Base-by-base conservation (phyloP, 768 basidiomycete genomes). In the Pulveroboletus sp. region DNA sequence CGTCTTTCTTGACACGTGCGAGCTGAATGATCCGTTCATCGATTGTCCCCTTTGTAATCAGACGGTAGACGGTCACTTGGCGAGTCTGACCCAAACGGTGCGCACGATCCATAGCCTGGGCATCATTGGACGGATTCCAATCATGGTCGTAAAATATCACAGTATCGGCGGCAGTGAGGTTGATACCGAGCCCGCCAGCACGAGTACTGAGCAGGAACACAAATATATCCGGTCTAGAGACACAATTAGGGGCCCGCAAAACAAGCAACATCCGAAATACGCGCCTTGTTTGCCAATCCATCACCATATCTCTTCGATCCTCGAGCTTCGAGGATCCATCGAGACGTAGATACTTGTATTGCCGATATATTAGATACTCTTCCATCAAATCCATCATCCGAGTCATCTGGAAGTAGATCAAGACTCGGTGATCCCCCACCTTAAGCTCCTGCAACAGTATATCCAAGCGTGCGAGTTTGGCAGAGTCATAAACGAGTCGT, bases 401-500 rank as follows among this genome's bases (percentile, higher is more conserved):
- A 11, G 95, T 98, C 96, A 99, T 99, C 69, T 99, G 96, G 84
- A 97, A 98, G 72, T 98, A 99, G 17, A 99, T 78, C 59, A 99
- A 71, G 13, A 95, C 92, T 40, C 93, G 84, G 69, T 99, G 96
- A 54, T 94, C 94, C 1, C 84, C 88, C 32, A 82, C 77, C 71
- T 96, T 98, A 50, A 99, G 82, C 61, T 95, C 90, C 53, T 90
- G 87, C 8, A 99, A 75, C n/a, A 99, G 73, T 18, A 76, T 62
- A 67, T 99, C 96, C 42, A 99, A 77, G 27, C 89, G 81, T 35
- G 93, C 91, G 31, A 99, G 82, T 70, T 99, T 99, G 33, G 89
- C 95, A 26, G 95, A 97, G 67, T 99, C 95, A 55, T 90, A 93
- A 43, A 99, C 88, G 24, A 99, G 80, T 44, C 95, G 79, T 69